Base-by-base conservation (phyloP, 148 eudicot genomes). In the Bassia scoparia region DNA sequence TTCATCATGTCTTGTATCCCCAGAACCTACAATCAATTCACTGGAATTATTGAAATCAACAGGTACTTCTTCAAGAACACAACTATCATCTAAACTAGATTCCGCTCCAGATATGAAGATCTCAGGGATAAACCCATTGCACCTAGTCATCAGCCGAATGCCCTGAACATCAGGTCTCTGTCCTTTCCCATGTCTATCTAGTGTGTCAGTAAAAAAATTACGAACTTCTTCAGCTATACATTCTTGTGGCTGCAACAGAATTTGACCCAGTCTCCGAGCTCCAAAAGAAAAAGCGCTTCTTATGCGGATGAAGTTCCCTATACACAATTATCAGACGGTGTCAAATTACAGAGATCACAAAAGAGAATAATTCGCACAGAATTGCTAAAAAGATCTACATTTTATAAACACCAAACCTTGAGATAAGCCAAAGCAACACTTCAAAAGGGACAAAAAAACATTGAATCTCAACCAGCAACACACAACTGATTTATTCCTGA, bases 251-350 rank as follows among this genome's bases (percentile, higher is more conserved):
- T 74, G 91, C 74, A 72, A 50, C 69, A 96, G 84, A 68, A 90
- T 87, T 79, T 70, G 88, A 38, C 87, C 86, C n/a, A 96, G 96
- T 70, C 92, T 90, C 48, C 86, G 81, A 68, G 97, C 96, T 52
- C 99, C 99, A 70, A 79, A 96, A 0, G 87, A 68, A 73, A 96
- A 88, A 73, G 99, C 99, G 72, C 97, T 92, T 74, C 88, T 83
- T 77, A 96, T 92, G 46, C 99, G 87, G 62, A 77, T 87, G 76
- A 88, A 96, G 71, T 87, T 96, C 30, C 97, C 99, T 96, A 71
- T 52, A 53, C 41, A 77, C 58, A 70, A 46, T 7, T 5, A 77
- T n/a, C 61, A 52, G 38, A 43, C 9, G 38, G 18, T 7, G 15
- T 61, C 5, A 27, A 31, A 12, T 26, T 9, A 38, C 23, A 41